Conservation (phyloP, 352 stramenopile species). For the Phytophthora quininea region DNA sequence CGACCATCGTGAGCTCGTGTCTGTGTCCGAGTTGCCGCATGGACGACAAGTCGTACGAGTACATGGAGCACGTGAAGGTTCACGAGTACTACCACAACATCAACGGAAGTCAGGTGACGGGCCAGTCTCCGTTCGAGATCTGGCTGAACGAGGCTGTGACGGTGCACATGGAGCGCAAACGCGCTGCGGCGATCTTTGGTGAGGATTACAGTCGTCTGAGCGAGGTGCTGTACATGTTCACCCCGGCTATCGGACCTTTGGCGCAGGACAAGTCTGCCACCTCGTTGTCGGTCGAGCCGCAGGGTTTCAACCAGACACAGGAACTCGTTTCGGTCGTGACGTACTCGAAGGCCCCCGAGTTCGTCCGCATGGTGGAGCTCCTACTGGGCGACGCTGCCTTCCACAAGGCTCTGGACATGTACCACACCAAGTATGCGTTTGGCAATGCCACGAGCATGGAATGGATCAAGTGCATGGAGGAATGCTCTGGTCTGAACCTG, state of each 20-base stretch:
- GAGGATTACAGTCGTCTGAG: conserved; percentile 74
- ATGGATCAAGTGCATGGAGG: conserved; percentile 82
- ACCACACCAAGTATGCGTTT: conserved; percentile 79
- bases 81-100: conserved; percentile 90
- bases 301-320: conserved; percentile 83
- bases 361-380: conserved; percentile 81
- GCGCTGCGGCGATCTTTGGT: conserved; percentile 66
- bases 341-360: conserved; percentile 81
- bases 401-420: conserved; percentile 79
- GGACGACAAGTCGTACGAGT: conserved; percentile 79
- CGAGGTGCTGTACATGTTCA: conserved; percentile 80
- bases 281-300: conserved; percentile 70
- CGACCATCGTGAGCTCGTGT: conserved; percentile 78
- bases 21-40: conserved; percentile 77
- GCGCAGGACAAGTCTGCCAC: conserved; percentile 75
- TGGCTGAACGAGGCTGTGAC: conserved; percentile 85
- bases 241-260: conserved; percentile 67
- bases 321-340: conserved; percentile 81
- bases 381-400: conserved; percentile 68
- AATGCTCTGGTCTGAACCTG: conserved; percentile 67
- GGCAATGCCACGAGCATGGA: conserved; percentile 76
- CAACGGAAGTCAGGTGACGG: conserved; percentile 81
- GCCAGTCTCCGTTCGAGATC: conserved; percentile 82
- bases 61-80: conserved; percentile 86
- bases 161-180: conserved; percentile 83